Evolutionary conservation across 192 early-diverging fungal genomes (phyloP).

Genomic region (Neocallimastix lanati): DNA sequence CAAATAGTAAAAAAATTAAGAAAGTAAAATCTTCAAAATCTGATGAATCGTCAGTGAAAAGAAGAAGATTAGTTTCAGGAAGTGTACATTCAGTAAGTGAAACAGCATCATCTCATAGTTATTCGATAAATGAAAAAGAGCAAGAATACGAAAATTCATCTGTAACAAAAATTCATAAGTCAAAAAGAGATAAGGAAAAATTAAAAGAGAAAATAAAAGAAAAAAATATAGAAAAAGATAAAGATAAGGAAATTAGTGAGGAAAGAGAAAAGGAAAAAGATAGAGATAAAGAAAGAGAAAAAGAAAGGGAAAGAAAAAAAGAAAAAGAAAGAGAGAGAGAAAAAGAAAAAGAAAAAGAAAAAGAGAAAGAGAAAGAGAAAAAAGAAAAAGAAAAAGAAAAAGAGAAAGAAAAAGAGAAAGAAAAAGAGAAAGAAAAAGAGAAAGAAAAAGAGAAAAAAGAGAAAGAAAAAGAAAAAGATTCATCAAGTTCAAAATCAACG

Average conservation of each 20-base stretch:
- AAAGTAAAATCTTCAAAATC: background rate
- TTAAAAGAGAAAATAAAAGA: background rate
- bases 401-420: background rate
- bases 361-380: background rate
- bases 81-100: background rate
- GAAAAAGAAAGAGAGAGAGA: background rate
- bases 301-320: background rate
- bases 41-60: background rate
- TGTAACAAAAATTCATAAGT: background rate
- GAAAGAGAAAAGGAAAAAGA: background rate
- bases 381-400: background rate
- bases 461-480: background rate
- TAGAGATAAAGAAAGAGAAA: background rate
- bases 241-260: too few relatives aligned
- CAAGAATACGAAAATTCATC: background rate
- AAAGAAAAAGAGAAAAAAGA: background rate
- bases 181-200: background rate
- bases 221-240: background rate
- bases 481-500: background rate
- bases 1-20: background rate
- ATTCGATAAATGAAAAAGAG: background rate
- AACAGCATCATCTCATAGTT: background rate
- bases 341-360: background rate
- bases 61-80: background rate
- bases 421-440: background rate